phyloP scores from a whole-genome alignment of 495 filamentous ascomycete genomes.

The Glonium stellatum region DNA sequence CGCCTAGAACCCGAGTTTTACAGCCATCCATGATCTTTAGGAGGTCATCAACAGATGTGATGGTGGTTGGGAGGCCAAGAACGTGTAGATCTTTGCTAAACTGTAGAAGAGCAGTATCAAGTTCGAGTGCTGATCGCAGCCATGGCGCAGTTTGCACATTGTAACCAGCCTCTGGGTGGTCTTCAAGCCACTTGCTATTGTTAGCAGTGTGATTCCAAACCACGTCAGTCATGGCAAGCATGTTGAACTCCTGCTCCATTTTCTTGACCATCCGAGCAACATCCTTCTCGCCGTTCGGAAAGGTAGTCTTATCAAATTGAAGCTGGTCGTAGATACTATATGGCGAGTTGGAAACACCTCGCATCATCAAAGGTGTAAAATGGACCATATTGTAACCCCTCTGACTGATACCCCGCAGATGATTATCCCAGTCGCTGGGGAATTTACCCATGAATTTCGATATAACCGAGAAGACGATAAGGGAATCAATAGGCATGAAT shows the following conservation, averaged over 20 bases:
- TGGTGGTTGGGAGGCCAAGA: constrained; percentile 64
- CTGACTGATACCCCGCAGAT: constrained; percentile 76
- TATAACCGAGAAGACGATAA: constrained; percentile 89
- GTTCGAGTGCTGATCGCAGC: constrained; percentile 77
- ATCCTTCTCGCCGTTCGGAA: constrained; percentile 83
- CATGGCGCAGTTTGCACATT: constrained; percentile 89
- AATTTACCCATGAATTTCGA: constrained; percentile 97
- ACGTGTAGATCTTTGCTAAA: constrained; percentile 62
- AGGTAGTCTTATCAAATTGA: constrained; percentile 71
- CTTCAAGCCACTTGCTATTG: constrained; percentile 89
- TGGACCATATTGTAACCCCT: constrained; percentile 98
- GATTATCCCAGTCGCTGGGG: constrained; percentile 79
- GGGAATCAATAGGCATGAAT: constrained; percentile 69
- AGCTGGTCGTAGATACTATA: constrained; percentile 95
- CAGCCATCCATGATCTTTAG: constrained; percentile 74
- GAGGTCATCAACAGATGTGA: constrained; percentile 68
- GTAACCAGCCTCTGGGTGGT: constrained; percentile 94
- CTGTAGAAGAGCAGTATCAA: constrained; percentile 77
- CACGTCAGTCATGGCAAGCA: constrained; percentile 89
- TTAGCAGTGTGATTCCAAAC: constrained; percentile 98
- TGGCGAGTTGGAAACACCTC: constrained; percentile 87
- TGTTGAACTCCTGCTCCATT: constrained; percentile 76
- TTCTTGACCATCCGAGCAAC: constrained; percentile 65
- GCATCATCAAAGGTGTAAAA: constrained; percentile 86
- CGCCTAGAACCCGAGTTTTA: constrained; percentile 68